phyloP scores from a whole-genome alignment of 1,139 yeast genomes.

The Diutina scorzettiae region DNA sequence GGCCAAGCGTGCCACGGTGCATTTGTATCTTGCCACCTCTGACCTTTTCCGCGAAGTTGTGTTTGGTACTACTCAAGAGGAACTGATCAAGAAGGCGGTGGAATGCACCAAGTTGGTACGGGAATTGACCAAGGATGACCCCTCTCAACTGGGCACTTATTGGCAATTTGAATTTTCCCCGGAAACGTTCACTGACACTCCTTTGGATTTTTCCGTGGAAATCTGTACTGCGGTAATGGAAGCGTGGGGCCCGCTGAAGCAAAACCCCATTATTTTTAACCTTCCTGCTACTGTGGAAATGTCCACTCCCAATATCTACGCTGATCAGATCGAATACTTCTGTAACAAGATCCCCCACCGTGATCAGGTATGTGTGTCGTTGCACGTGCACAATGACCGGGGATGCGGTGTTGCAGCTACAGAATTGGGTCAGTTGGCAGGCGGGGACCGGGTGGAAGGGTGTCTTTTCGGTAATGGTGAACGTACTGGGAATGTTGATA shows the following conservation, averaged over 20 bases:
- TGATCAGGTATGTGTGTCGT: slow-evolving; percentile 4
- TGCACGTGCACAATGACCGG: slow-evolving; percentile 6
- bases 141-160: neutral
- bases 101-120: neutral
- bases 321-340: slow-evolving; percentile 6
- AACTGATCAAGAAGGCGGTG: neutral
- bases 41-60: slow-evolving; percentile 2
- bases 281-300: slow-evolving; percentile 6
- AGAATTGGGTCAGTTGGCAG: slow-evolving; percentile 6
- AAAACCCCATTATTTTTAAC: slow-evolving; percentile 5
- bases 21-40: slow-evolving; percentile 3
- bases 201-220: slow-evolving; percentile 3
- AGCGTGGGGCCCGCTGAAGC: slow-evolving; percentile 3
- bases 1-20: slow-evolving; percentile 4
- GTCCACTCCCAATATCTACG: slow-evolving; percentile 6
- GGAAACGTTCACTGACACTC: slow-evolving; percentile 5
- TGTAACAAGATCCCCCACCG: slow-evolving; percentile 3
- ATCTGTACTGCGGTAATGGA: slow-evolving; percentile 6
- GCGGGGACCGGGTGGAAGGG: slow-evolving; percentile 5
- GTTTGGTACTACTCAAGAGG: slow-evolving; percentile 1
- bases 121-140: slow-evolving; percentile 1
- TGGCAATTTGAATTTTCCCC: slow-evolving; percentile 6
- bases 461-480: slow-evolving; percentile 6
- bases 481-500: slow-evolving; percentile 6
- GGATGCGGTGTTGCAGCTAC: slow-evolving; percentile 5